A percentile compares a stretch with the other conserved stretches of the same genome.
Conservation (phyloP, 228 moss, liverwort and hornwort genomes). For the Sphagnum fallax region DNA sequence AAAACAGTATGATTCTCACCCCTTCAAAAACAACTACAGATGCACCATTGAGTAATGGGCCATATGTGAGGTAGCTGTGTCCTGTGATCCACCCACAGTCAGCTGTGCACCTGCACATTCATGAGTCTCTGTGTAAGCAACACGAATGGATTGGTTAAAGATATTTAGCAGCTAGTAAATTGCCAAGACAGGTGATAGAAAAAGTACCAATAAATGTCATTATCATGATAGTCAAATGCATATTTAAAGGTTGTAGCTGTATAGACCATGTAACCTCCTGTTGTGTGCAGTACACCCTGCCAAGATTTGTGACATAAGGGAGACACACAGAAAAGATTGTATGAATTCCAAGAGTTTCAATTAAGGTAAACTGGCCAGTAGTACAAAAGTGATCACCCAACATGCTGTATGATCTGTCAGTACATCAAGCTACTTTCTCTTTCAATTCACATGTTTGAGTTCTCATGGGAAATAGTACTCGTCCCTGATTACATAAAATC, state of each 20-base stretch:
- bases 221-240: constrained; percentile 84
- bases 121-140: not conserved
- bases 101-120: constrained; percentile 66
- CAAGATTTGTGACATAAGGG: constrained; percentile 10
- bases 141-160: not conserved
- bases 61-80: constrained; percentile 95
- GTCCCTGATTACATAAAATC: too few relatives aligned
- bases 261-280: constrained; percentile 97
- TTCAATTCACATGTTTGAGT: too few relatives aligned
- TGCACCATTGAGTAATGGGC: constrained; percentile 90
- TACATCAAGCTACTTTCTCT: too few relatives aligned
- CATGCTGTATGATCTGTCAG: too few relatives aligned
- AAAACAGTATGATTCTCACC: constrained; percentile 22
- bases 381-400: not conserved
- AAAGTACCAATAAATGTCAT: constrained; percentile 76
- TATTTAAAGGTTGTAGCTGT: constrained; percentile 91
- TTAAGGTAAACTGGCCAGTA: not conserved
- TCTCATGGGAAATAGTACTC: too few relatives aligned
- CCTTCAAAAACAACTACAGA: constrained; percentile 88
- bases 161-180: too few relatives aligned
- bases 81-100: constrained; percentile 99
- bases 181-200: not conserved
- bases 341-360: not conserved
- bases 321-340: not conserved
- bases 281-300: constrained; percentile 91